Evolutionary conservation across 495 filamentous ascomycete species (phyloP).

Genomic region (Aspergillus heteromorphus): DNA sequence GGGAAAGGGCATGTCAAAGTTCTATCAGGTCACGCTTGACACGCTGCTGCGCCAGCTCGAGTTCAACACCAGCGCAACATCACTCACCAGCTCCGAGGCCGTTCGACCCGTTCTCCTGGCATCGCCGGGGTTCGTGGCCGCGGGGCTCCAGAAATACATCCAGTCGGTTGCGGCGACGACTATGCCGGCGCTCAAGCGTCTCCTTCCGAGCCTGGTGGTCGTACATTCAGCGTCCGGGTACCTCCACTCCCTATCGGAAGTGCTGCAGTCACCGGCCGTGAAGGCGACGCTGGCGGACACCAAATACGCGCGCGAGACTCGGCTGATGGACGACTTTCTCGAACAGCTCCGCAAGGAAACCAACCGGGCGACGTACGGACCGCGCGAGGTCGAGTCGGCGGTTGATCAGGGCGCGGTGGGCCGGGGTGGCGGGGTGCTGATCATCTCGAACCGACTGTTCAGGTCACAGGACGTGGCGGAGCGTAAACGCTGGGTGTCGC

Average conservation of each 20-base stretch:
- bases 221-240: slow-evolving; percentile 83
- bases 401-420: slow-evolving; percentile 87
- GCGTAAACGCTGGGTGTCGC: slow-evolving; percentile 72
- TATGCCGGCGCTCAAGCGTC: slow-evolving; percentile 58
- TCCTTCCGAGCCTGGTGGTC: slow-evolving; percentile 61
- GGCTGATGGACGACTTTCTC: slow-evolving; percentile 81
- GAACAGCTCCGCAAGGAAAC: slow-evolving; percentile 78
- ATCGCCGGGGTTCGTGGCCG: slow-evolving; percentile 81
- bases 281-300: slow-evolving; percentile 71
- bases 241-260: slow-evolving; percentile 78
- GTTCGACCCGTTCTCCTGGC: slow-evolving; percentile 75
- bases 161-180: slow-evolving; percentile 55
- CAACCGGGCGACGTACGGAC: slow-evolving; percentile 87
- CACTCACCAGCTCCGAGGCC: slow-evolving; percentile 29
- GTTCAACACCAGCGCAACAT: slow-evolving; percentile 48
- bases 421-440: slow-evolving; percentile 71
- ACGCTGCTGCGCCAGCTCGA: slow-evolving; percentile 76
- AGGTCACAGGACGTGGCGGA: slow-evolving; percentile 74
- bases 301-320: slow-evolving; percentile 79
- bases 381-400: slow-evolving; percentile 76
- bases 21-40: slow-evolving; percentile 72
- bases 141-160: slow-evolving; percentile 75
- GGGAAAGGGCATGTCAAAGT: slow-evolving; percentile 61
- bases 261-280: slow-evolving; percentile 74
- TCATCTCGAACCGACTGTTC: slow-evolving; percentile 84